Evolutionary conservation across 768 basidiomycete genomes (phyloP), one percentile per base, ranked within the genome.

Genomic region (Gautieria morchelliformis): DNA sequence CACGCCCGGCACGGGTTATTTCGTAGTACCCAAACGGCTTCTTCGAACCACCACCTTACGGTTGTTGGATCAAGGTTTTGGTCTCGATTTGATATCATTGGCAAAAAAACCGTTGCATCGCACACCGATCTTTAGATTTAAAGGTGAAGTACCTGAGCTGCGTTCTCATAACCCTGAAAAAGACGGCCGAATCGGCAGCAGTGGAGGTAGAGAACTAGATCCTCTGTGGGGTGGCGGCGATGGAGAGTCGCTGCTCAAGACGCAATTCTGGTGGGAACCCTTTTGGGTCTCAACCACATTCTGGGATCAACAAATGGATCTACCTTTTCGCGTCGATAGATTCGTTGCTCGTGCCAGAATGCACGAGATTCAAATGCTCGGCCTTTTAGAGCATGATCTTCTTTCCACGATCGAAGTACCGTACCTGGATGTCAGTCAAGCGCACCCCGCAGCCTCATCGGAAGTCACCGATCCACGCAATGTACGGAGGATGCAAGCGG

Each of bases 341-440:
- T 98, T 97, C 67, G 76, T 97, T 24, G 87, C 92, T 5, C 83
- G 95, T 32, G 93, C 89, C n/a, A 90, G 91, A 72, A 95, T 96
- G 92, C 90, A 93, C 64, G 90, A 94, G 66, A 92, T 96, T 40
- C 89, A 96, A 65, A 94, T 91, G 89, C 79, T 96, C 1, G 94
- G 94, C 6, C 73, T 95, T 9, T 75, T 95, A 45, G 93, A 93
- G 62, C 89, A 94, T 63, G 93, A 95, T 63, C 85, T 96, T 32
- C 82, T 92, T 20, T 85, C 90, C 5, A 86, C 85, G 61, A 93
- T 96, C 59, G 87, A 89, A 60, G 82, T 96, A 12, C 93, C 94
- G 1, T 87, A 83, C 66, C 70, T 92, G 27, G 77, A 79, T 8
- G 78, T 80, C 32, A 67, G 72, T 61, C 33, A 58, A 62, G 30